Conservation (phyloP, 176 grass and related monocot species). For the Chloris gayana region DNA sequence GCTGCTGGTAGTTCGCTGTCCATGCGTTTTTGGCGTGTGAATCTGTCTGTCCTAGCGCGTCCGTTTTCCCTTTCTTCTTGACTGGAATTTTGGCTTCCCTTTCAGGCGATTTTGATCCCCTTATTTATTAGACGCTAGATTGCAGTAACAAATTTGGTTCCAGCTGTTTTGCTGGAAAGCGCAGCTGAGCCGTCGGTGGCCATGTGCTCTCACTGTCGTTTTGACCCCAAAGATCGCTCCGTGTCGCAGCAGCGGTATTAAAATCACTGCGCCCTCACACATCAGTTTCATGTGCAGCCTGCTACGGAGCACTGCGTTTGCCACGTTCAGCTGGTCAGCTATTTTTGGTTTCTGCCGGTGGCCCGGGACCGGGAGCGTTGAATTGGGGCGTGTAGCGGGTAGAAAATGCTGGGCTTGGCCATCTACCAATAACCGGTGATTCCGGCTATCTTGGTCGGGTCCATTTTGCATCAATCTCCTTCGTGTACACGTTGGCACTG, state of each 20-base stretch:
- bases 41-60: not conserved
- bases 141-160: not conserved
- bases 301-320: constrained; percentile 9
- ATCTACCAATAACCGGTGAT: constrained; percentile 12
- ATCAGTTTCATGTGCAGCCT: constrained; percentile 42
- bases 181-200: constrained; percentile 36
- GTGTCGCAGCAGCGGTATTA: constrained; percentile 29
- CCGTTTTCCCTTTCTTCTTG: not conserved
- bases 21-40: not conserved
- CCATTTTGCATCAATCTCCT: constrained; percentile 22
- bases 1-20: not conserved
- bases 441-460: constrained; percentile 12
- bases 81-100: not conserved
- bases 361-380: constrained; percentile 10
- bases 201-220: constrained; percentile 30
- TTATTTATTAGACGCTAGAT: not conserved
- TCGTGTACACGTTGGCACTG: constrained; percentile 20
- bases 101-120: not conserved
- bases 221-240: constrained; percentile 32
- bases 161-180: not conserved
- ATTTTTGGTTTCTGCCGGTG: constrained; percentile 8
- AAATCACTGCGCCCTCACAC: constrained; percentile 14
- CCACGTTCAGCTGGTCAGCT: constrained; percentile 39
- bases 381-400: constrained; percentile 11
- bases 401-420: constrained; percentile 32